These are phyloP conservation scores for Parsonsia alboflavescens DNA, from an alignment of 257 asterid species.

Conservation along the genomic window DNA sequence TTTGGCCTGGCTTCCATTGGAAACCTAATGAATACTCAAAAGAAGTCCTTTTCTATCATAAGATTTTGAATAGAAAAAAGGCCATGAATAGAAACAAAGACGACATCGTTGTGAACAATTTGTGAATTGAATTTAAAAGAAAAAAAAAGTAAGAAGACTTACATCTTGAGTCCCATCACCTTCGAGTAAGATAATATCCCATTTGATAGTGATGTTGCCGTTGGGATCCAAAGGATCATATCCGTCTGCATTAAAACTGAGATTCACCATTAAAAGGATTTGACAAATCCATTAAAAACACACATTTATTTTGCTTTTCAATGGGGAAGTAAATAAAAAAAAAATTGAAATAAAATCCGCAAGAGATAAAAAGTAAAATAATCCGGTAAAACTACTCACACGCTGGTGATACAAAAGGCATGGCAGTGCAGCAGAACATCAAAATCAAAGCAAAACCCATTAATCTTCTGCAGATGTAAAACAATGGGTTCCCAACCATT, in stretches of 20 bases:
- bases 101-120: not conserved
- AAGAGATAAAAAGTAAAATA: not conserved
- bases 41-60: not conserved
- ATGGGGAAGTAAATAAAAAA: not conserved
- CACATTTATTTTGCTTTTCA: not conserved
- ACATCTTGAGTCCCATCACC: constrained; percentile 39
- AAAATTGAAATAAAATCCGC: not conserved
- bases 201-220: constrained; percentile 65
- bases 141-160: constrained; percentile 16
- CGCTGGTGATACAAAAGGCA: constrained; percentile 27
- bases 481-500: constrained; percentile 10
- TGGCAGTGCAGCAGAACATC: constrained; percentile 15
- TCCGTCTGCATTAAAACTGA: constrained; percentile 71
- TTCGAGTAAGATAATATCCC: constrained; percentile 61
- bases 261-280: constrained; percentile 36
- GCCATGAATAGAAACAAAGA: too few relatives aligned
- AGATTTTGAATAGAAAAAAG: too few relatives aligned
- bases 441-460: constrained; percentile 24
- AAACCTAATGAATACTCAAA: not conserved
- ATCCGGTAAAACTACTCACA: constrained; percentile 34
- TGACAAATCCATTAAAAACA: constrained; percentile 4
- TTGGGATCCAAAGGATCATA: constrained; percentile 78
- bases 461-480: constrained; percentile 19
- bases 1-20: not conserved
- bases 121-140: not conserved